Evolutionary conservation across 2,329 filamentous ascomycete genomes (phyloP).

Genomic region (Pezicula radicicola): DNA sequence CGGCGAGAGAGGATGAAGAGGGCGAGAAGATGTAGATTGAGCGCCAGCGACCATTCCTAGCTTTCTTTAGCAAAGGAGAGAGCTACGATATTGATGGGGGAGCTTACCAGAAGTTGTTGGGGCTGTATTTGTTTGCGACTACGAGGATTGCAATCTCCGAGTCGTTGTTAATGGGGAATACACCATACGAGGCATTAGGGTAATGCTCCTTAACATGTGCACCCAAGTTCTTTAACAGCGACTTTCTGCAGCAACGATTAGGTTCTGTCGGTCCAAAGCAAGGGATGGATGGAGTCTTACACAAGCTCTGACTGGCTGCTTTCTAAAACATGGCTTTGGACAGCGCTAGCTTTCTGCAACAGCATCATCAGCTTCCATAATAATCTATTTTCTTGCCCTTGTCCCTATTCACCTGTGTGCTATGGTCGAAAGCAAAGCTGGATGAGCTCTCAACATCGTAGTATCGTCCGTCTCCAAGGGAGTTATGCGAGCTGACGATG

Average conservation of each 20-base stretch:
- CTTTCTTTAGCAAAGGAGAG: slow-evolving; percentile 1
- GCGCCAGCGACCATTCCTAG: slow-evolving; percentile 93
- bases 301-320: slow-evolving; percentile 75
- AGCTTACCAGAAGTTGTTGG: slow-evolving; percentile 89
- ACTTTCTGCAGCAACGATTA: slow-evolving; percentile 57
- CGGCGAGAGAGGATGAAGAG: slow-evolving; percentile 65
- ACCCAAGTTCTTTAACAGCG: slow-evolving; percentile 73
- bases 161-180: slow-evolving; percentile 77
- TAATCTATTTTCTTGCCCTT: not conserved
- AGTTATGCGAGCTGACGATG: slow-evolving; percentile 83
- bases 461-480: slow-evolving; percentile 76
- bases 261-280: not conserved
- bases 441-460: slow-evolving; percentile 86
- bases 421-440: slow-evolving; percentile 86
- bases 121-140: slow-evolving; percentile 95
- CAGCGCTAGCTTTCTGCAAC: slow-evolving; percentile 71
- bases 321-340: slow-evolving; percentile 77
- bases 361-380: slow-evolving; percentile 17
- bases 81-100: not conserved
- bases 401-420: slow-evolving; percentile 57
- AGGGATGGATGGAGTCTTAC: slow-evolving; percentile 48
- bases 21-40: slow-evolving; percentile 80
- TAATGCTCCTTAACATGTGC: slow-evolving; percentile 87
- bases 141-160: slow-evolving; percentile 76
- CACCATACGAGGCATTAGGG: slow-evolving; percentile 74